phyloP scores from a whole-genome alignment of 208 protist species.

The Herpetomonas muscarum region DNA sequence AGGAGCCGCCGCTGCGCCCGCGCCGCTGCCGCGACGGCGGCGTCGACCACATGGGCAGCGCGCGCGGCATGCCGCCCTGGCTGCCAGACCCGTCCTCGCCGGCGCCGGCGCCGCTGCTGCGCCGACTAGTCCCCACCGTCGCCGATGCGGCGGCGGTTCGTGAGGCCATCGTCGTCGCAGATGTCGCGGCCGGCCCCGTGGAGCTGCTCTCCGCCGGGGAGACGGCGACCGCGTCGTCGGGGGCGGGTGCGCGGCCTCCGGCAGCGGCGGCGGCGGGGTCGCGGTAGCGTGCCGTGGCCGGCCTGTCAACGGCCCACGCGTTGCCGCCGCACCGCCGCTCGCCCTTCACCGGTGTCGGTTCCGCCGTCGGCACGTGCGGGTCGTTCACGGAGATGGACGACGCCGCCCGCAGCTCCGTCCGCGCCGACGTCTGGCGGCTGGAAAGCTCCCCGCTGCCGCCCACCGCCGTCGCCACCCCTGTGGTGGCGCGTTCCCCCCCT shows the following conservation, averaged over 20 bases:
- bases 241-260: neutral
- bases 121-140: no score
- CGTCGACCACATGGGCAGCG: neutral
- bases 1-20: no score
- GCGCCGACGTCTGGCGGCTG: neutral
- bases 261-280: conserved; percentile 8
- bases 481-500: neutral
- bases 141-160: no score
- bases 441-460: neutral
- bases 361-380: conserved; percentile 25
- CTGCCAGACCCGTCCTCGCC: no score
- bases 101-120: no score
- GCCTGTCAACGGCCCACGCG: no score
- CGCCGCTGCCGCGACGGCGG: neutral
- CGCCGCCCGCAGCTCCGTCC: conserved; percentile 1
- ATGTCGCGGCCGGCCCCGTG: no score
- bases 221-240: neutral
- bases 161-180: no score
- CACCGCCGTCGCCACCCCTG: neutral
- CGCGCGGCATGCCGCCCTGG: neutral
- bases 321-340: no score
- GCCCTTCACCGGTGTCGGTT: conserved; percentile 34
- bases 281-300: conserved; percentile 25
- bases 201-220: neutral
- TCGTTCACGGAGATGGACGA: conserved; percentile 19